These are phyloP conservation scores for Talaromyces sp. DNA, from an alignment of 2,329 filamentous ascomycete genomes.

Conservation along the genomic window DNA sequence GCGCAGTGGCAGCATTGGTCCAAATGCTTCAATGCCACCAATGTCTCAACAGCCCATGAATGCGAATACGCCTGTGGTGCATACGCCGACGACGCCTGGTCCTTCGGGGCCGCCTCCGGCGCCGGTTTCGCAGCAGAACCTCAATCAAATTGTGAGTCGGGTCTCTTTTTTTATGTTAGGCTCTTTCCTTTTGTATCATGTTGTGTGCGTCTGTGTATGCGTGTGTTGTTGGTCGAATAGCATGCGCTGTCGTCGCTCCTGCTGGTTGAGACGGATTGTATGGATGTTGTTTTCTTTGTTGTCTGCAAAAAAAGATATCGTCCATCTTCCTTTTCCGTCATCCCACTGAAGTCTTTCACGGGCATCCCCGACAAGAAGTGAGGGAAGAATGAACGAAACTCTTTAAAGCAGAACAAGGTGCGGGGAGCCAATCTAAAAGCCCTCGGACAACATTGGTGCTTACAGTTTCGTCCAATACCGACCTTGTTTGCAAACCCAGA, in stretches of 20 bases:
- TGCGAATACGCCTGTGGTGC: constrained; percentile 43
- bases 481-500: neutral
- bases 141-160: constrained; percentile 87
- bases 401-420: neutral
- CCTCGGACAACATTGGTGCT: neutral
- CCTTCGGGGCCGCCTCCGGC: constrained; percentile 34
- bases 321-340: neutral
- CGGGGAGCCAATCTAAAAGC: neutral
- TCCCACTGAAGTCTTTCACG: neutral
- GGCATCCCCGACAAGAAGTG: neutral
- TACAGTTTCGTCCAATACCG: neutral
- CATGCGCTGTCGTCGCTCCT: neutral
- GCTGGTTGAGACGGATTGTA: neutral
- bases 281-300: neutral
- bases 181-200: neutral
- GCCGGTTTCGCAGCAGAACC: constrained; percentile 73
- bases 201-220: neutral
- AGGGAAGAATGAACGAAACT: neutral
- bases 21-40: constrained; percentile 36
- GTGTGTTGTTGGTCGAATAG: neutral
- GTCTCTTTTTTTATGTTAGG: constrained; percentile 7
- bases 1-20: constrained; percentile 46
- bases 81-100: constrained; percentile 24
- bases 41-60: constrained; percentile 43
- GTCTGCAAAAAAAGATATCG: neutral